Evolutionary conservation across 192 early-diverging fungal species (phyloP).

Genomic region (Polychytrium aggregatum): DNA sequence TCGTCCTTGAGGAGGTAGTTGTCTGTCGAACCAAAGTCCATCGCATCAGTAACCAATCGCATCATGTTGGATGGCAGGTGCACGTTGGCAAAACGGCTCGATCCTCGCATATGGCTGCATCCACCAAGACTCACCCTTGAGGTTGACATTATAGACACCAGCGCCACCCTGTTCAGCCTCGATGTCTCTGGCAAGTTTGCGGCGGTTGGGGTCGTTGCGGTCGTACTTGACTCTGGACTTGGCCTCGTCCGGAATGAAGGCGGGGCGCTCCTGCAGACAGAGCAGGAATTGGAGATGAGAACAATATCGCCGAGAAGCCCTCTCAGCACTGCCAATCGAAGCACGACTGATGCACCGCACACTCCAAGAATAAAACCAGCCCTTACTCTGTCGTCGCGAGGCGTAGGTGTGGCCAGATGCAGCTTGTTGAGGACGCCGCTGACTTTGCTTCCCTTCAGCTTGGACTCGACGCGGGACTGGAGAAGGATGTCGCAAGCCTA

Average conservation of each 20-base stretch:
- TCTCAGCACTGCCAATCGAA: not conserved
- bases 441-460: constrained; percentile 85
- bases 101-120: no score
- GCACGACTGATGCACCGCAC: no score
- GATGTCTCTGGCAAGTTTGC: constrained; percentile 77
- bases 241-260: constrained; percentile 69
- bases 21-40: constrained; percentile 38
- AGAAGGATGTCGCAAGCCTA: constrained; percentile 87
- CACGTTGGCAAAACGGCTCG: constrained; percentile 3
- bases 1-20: constrained; percentile 69
- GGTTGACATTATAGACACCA: constrained; percentile 91
- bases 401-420: constrained; percentile 80
- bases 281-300: constrained; percentile 1
- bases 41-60: no score
- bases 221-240: constrained; percentile 64
- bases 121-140: constrained; percentile 60
- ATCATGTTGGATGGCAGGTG: not conserved
- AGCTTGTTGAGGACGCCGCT: constrained; percentile 89
- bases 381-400: constrained; percentile 68
- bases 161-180: constrained; percentile 85
- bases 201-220: constrained; percentile 67
- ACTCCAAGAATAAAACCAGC: not conserved
- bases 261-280: constrained; percentile 43
- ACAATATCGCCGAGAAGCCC: not conserved
- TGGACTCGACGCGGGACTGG: constrained; percentile 84